Base-by-base conservation (phyloP, 139 green algal species). In the Coelastrella sp. region DNA sequence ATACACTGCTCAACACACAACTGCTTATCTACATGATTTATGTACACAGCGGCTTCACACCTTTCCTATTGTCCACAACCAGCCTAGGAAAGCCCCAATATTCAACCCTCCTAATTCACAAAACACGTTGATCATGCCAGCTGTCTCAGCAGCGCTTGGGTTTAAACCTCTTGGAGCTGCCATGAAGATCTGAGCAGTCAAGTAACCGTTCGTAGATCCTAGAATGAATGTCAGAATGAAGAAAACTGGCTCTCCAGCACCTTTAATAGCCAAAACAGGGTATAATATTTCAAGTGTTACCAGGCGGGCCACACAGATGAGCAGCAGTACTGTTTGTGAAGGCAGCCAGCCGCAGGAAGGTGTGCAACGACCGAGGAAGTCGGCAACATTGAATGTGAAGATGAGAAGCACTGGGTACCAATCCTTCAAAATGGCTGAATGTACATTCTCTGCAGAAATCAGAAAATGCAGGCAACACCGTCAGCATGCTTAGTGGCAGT, bases 361-460 rank as follows among this genome's bases (percentile, higher is more conserved):
- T 3, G 38, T 57, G 67, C 67, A 76, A 5, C 67, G 34, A 4
- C 67, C 67, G 4, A 76, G 19, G 17, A 76, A 76, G 38, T 76
- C 67, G 25, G 21, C 23, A 21, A 76, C 34, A 38, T 76, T 76
- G 67, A 76, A 76, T 19, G 67, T 57, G 38, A 76, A 76, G 38
- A 76, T 76, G 37, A 76, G 67, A 5, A 76, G 67, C 8, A 76
- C 67, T 8, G 67, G 34, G 38, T 76, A 76, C 67, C 67, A 76
- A 19, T 27, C 25, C 5, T 38, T 15, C 37, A 76, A 25, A 21
- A 51, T 21, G 2, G 37, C 37, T 37, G 67, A 76, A 2, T 76
- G 67, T 5, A 76, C 8, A 21, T 76, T 76, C 37, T 76, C 67
- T 76, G 67, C 60, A 69, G 60, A n/a, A n/a, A n/a, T n/a, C n/a